Evolutionary conservation across 2,329 filamentous ascomycete genomes (phyloP).

Genomic region (Coccinonectria pachysandricola): DNA sequence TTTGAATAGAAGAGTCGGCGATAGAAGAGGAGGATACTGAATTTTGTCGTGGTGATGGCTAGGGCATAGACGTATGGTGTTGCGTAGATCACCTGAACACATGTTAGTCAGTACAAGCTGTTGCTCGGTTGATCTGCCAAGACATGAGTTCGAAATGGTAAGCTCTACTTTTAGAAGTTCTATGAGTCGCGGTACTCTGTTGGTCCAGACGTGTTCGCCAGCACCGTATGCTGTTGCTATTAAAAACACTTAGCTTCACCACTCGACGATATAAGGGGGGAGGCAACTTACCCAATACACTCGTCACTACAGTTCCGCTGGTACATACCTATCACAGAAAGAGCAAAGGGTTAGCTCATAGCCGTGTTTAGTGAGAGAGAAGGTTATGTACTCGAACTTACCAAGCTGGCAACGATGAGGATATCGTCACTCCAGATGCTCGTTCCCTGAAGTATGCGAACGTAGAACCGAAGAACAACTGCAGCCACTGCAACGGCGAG

Average conservation of each 20-base stretch:
- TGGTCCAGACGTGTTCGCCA: constrained; percentile 6
- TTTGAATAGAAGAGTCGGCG: constrained; percentile 5
- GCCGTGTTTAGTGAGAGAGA: too few relatives aligned
- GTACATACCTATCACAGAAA: constrained; percentile 2
- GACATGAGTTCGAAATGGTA: too few relatives aligned
- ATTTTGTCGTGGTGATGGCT: constrained; percentile 6
- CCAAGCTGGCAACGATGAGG: constrained; percentile 4
- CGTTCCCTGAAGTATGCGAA: constrained; percentile 3
- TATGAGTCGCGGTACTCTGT: constrained; percentile 3
- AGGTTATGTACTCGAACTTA: too few relatives aligned
- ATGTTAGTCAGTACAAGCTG: neutral
- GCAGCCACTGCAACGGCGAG: constrained; percentile 2
- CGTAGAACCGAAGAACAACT: constrained; percentile 4
- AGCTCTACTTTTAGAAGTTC: constrained; percentile 4
- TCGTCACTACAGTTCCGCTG: constrained; percentile 2
- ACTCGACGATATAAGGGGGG: too few relatives aligned
- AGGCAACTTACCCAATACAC: too few relatives aligned
- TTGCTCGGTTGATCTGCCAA: too few relatives aligned
- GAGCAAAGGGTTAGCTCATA: neutral
- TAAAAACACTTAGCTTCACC: too few relatives aligned
- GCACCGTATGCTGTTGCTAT: constrained; percentile 5
- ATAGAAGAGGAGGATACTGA: constrained; percentile 6
- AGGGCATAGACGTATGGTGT: constrained; percentile 5
- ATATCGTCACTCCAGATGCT: constrained; percentile 6
- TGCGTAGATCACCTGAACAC: constrained; percentile 3